Conservation (phyloP, 2,329 filamentous ascomycete species). For the Fusarium illudens region DNA sequence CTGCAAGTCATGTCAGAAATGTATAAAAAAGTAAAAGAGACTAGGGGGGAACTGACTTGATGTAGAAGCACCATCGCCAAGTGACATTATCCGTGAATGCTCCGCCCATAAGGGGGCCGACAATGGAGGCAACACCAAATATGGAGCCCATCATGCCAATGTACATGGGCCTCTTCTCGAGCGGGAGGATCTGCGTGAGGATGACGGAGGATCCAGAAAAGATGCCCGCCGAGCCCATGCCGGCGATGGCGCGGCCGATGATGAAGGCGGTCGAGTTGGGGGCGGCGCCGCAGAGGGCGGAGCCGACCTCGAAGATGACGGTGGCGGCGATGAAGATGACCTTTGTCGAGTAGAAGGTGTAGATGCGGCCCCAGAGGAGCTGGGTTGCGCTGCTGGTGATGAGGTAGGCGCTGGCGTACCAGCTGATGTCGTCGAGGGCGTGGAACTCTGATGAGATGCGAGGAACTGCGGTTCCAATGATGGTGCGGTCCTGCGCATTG, state of each 20-base stretch:
- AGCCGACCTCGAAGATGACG: conserved; percentile 39
- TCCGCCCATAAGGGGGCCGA: conserved; percentile 25
- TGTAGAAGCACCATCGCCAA: conserved; percentile 32
- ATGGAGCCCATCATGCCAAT: conserved; percentile 49
- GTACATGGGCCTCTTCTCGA: conserved; percentile 23
- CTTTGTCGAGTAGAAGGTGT: conserved; percentile 44
- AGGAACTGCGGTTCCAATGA: conserved; percentile 18
- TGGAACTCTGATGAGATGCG: conserved; percentile 46
- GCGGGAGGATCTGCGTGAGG: conserved; percentile 10
- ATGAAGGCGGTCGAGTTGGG: conserved; percentile 48
- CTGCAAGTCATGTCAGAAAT: background rate
- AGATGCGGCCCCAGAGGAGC: conserved; percentile 41
- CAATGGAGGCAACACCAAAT: conserved; percentile 52
- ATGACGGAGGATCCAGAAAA: conserved; percentile 44
- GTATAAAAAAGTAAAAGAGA: background rate
- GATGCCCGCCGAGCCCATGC: conserved; percentile 48
- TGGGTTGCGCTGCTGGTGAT: conserved; percentile 40
- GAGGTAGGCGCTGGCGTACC: conserved; percentile 43
- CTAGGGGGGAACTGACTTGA: conserved; percentile 6
- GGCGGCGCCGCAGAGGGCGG: conserved; percentile 36
- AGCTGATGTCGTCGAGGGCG: conserved; percentile 54
- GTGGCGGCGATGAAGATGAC: conserved; percentile 36
- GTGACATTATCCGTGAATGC: conserved; percentile 23
- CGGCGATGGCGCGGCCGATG: conserved; percentile 49
- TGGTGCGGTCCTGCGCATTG: conserved; percentile 8